Conservation (phyloP, 108 stramenopile species). For the Conticribra weissflogii region DNA sequence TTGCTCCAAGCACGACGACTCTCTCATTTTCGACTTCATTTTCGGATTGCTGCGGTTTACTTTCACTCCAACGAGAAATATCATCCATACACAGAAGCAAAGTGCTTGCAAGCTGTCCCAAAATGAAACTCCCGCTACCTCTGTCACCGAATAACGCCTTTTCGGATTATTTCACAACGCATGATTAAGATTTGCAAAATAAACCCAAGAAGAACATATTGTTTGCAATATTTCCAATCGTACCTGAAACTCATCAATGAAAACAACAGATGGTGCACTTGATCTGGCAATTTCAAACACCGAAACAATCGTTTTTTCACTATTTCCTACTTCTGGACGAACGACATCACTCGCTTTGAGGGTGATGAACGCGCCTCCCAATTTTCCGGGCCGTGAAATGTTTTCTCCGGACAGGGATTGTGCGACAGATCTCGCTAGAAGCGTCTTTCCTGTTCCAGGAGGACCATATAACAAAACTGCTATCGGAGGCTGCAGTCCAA, state of each 20-base stretch:
- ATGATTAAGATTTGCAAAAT: neutral
- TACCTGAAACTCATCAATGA: slow-evolving; percentile 85
- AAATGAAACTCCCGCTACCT: slow-evolving; percentile 52
- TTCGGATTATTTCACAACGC: too few relatives aligned
- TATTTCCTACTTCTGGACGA: slow-evolving; percentile 71
- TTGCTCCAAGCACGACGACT: slow-evolving; percentile 76
- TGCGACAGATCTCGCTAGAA: slow-evolving; percentile 81
- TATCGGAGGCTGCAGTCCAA: slow-evolving; percentile 69
- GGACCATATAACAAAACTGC: slow-evolving; percentile 85
- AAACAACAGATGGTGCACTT: slow-evolving; percentile 80
- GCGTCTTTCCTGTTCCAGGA: slow-evolving; percentile 85
- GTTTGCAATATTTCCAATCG: too few relatives aligned
- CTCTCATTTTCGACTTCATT: slow-evolving; percentile 33
- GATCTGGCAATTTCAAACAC: slow-evolving; percentile 73
- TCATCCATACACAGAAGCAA: slow-evolving; percentile 84
- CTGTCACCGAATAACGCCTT: slow-evolving; percentile 75
- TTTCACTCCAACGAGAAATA: slow-evolving; percentile 64
- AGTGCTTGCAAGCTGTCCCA: slow-evolving; percentile 68
- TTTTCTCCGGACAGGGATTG: slow-evolving; percentile 19
- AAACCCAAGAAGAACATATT: neutral
- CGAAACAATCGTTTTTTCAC: slow-evolving; percentile 77
- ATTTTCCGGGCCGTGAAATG: slow-evolving; percentile 7
- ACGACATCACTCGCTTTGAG: slow-evolving; percentile 79
- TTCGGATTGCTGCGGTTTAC: slow-evolving; percentile 18
- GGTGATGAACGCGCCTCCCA: slow-evolving; percentile 71